Percentiles rank a stretch among this genome's conserved stretches.
These are phyloP conservation scores for Hymenoscyphus occultus DNA, from an alignment of 2,329 filamentous ascomycete genomes.

Conservation along the genomic window DNA sequence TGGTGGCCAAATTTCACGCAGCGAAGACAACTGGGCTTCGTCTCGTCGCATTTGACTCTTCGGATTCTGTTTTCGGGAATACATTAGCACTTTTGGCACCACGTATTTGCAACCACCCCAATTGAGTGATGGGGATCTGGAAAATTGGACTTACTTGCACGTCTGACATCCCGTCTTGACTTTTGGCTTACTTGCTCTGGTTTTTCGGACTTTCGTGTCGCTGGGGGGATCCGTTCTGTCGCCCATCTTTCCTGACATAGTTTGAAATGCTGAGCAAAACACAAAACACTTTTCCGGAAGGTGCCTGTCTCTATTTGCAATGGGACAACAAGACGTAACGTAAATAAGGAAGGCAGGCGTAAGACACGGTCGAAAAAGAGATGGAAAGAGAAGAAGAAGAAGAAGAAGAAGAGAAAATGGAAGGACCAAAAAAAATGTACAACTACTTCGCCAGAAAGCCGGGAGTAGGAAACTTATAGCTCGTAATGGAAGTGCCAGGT, in stretches of 20 bases:
- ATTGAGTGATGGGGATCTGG: not conserved
- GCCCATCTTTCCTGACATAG: constrained; percentile 9
- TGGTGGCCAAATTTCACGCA: constrained; percentile 34
- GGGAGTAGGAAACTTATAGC: not conserved
- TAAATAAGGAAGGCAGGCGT: not conserved
- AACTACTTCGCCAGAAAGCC: not conserved
- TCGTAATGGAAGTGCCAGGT: not conserved
- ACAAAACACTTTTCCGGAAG: not conserved
- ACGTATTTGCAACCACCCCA: not conserved
- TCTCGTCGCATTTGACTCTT: constrained; percentile 37
- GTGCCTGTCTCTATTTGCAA: not conserved
- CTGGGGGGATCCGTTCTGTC: constrained; percentile 4
- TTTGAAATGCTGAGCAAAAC: not conserved
- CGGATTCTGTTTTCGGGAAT: constrained; percentile 28
- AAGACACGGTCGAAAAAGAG: not conserved
- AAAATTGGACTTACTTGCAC: constrained; percentile 34
- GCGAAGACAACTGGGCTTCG: constrained; percentile 32
- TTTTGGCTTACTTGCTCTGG: constrained; percentile 34
- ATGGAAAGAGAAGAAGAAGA: not conserved
- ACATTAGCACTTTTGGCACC: constrained; percentile 1
- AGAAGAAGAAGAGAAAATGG: not conserved
- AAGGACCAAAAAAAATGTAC: not conserved
- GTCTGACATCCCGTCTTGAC: constrained; percentile 36
- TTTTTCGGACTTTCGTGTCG: constrained; percentile 14
- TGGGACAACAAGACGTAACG: not conserved